Conservation (phyloP, 345 rosid species). For the Leavenworthia alabamica region DNA sequence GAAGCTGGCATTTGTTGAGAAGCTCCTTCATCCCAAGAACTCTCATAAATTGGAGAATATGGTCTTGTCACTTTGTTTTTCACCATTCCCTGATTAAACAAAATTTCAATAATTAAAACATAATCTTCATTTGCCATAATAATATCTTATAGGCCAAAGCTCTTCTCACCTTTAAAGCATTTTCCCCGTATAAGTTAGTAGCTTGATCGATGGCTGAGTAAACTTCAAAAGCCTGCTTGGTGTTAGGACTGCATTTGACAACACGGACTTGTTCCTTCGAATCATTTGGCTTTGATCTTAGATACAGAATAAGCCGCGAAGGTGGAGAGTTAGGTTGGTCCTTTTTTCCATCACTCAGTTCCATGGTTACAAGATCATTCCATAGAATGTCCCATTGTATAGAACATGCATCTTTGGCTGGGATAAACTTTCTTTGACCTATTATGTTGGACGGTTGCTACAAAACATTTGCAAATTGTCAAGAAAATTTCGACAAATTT, state of each 20-base stretch:
- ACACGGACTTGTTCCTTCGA: conserved; percentile 61
- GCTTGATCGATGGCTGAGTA: conserved; percentile 70
- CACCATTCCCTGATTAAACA: conserved; percentile 53
- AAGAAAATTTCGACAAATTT: not conserved
- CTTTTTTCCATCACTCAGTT: conserved; percentile 74
- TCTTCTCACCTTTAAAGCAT: conserved; percentile 50
- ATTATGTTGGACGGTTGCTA: conserved; percentile 88
- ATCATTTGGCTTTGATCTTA: conserved; percentile 47
- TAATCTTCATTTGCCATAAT: not conserved
- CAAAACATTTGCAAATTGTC: conserved; percentile 7
- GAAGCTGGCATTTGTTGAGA: conserved; percentile 50
- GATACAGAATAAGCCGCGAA: conserved; percentile 59
- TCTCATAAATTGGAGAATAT: conserved; percentile 62
- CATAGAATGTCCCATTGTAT: conserved; percentile 82
- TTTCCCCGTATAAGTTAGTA: conserved; percentile 51
- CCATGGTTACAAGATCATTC: conserved; percentile 79
- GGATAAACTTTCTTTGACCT: conserved; percentile 83
- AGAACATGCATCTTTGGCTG: conserved; percentile 88
- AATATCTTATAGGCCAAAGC: no score
- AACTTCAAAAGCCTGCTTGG: conserved; percentile 61
- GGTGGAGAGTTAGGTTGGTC: conserved; percentile 67
- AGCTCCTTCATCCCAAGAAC: conserved; percentile 44
- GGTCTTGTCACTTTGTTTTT: conserved; percentile 77
- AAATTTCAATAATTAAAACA: not conserved
- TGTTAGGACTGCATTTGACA: conserved; percentile 67